A percentile compares a stretch with the other conserved stretches of the same genome.
Conservation (phyloP, 1,284 basidiomycete species). For the Puccinia triticina region DNA sequence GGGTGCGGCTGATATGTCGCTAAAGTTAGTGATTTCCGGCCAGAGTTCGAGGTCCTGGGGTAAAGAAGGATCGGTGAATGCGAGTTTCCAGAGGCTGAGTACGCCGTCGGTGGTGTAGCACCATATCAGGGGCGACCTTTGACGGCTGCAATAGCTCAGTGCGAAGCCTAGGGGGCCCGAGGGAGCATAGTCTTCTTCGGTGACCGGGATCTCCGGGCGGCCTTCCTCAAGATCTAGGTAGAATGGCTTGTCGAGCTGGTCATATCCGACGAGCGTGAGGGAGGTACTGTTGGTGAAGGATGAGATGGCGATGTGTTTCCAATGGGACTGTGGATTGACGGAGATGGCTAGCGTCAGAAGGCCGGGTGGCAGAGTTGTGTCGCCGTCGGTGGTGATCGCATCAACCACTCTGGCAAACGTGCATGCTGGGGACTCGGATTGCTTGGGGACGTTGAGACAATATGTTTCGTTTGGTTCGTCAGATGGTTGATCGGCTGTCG, state of each 20-base stretch:
- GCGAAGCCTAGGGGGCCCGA: conserved; percentile 41
- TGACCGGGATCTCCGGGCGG: conserved; percentile 25
- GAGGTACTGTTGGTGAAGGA: conserved; percentile 40
- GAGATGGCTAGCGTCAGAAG: conserved; percentile 16
- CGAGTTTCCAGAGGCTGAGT: conserved; percentile 33
- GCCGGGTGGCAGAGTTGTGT: background rate
- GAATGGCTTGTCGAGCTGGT: conserved; percentile 23
- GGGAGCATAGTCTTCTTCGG: conserved; percentile 41
- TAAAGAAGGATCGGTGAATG: background rate
- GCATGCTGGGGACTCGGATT: background rate
- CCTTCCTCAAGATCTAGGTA: conserved; percentile 41
- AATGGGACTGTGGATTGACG: conserved; percentile 15
- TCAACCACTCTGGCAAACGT: conserved; percentile 20
- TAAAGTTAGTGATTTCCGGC: background rate
- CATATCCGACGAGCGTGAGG: conserved; percentile 39
- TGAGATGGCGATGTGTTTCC: conserved; percentile 28
- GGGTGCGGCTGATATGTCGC: conserved; percentile 9
- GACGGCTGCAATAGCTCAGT: conserved; percentile 5
- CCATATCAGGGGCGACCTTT: conserved; percentile 22
- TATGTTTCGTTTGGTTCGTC: conserved; percentile 30
- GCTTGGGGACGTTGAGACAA: conserved; percentile 33
- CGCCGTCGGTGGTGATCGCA: conserved; percentile 29
- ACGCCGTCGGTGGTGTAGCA: conserved; percentile 49
- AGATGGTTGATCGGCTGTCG: background rate
- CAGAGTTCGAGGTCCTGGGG: background rate